phyloP scores from a whole-genome alignment of 2,329 filamentous ascomycete species.

The Sphaerostilbella broomeana region DNA sequence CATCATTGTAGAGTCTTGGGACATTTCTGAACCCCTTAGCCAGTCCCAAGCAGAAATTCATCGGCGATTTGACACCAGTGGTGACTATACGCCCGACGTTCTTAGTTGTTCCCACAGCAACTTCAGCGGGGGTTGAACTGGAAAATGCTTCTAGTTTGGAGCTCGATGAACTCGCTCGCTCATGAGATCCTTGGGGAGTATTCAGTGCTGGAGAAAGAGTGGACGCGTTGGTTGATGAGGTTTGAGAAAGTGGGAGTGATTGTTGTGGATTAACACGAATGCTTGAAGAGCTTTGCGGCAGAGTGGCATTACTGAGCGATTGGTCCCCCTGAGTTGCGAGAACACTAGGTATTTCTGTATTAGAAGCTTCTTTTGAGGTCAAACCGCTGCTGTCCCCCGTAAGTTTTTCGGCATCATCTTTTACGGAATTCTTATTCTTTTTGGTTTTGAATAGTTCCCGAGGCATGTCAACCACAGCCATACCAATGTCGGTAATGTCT shows the following conservation, averaged over 20 bases:
- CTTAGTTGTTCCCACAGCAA: conserved; percentile 58
- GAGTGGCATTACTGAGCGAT: neutral
- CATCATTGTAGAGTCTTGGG: conserved; percentile 77
- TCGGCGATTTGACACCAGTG: conserved; percentile 70
- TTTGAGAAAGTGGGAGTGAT: too few relatives aligned
- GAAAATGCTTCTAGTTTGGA: conserved; percentile 3
- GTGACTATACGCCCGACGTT: conserved; percentile 66
- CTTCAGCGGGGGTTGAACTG: conserved; percentile 39
- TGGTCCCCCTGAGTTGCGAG: too few relatives aligned
- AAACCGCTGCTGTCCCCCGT: conserved; percentile 8
- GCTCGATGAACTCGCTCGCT: conserved; percentile 4
- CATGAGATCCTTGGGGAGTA: conserved; percentile 4
- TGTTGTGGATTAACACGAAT: too few relatives aligned
- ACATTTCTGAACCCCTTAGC: conserved; percentile 86
- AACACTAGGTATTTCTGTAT: conserved; percentile 1
- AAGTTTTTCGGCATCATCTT: conserved; percentile 7
- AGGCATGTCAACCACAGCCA: conserved; percentile 73
- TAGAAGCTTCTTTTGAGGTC: conserved; percentile 10
- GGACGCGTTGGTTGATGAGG: neutral
- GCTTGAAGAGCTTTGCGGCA: neutral
- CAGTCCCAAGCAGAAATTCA: conserved; percentile 77
- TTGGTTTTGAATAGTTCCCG: conserved; percentile 45
- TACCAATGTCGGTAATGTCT: conserved; percentile 72
- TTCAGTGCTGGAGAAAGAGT: neutral
- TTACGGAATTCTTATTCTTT: neutral